Evolutionary conservation across 169 alveolate genomes (phyloP).

Genomic region (Eimeria tenella): DNA sequence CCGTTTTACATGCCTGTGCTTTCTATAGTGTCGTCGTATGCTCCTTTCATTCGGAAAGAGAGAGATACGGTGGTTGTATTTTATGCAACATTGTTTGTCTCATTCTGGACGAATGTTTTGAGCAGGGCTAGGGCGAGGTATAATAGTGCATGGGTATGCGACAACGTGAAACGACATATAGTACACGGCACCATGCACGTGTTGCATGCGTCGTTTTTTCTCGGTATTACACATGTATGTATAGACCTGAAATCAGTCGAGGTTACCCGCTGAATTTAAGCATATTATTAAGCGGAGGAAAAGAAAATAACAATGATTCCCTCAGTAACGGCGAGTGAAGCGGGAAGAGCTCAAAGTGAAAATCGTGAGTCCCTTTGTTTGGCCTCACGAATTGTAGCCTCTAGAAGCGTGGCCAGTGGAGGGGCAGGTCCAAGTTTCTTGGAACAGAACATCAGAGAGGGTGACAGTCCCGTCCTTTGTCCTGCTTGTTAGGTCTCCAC

Average conservation of each 20-base stretch:
- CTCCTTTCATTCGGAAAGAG: too few relatives aligned
- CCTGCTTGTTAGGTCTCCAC: slow-evolving; percentile 23
- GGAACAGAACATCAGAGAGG: slow-evolving; percentile 58
- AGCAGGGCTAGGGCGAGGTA: background rate
- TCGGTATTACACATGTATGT: background rate
- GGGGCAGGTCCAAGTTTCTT: slow-evolving; percentile 41
- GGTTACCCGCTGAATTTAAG: slow-evolving; percentile 94
- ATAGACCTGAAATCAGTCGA: slow-evolving; percentile 78
- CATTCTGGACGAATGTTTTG: background rate
- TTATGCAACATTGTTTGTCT: background rate
- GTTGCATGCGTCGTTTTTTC: background rate
- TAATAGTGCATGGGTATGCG: background rate
- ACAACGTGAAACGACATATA: background rate
- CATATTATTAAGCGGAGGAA: slow-evolving; percentile 95
- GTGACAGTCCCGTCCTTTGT: slow-evolving; percentile 60
- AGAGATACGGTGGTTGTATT: too few relatives aligned
- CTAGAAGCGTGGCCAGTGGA: slow-evolving; percentile 83
- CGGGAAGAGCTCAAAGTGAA: slow-evolving; percentile 91
- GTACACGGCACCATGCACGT: background rate
- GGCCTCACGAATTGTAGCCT: slow-evolving; percentile 86
- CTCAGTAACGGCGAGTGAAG: slow-evolving; percentile 95
- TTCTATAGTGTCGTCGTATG: too few relatives aligned
- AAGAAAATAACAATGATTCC: slow-evolving; percentile 88
- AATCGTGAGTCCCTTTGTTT: slow-evolving; percentile 84
- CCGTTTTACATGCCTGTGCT: too few relatives aligned